Conservation (phyloP, 805 yeast species). For the Cyberlindnera nakhonratchasimensis region DNA sequence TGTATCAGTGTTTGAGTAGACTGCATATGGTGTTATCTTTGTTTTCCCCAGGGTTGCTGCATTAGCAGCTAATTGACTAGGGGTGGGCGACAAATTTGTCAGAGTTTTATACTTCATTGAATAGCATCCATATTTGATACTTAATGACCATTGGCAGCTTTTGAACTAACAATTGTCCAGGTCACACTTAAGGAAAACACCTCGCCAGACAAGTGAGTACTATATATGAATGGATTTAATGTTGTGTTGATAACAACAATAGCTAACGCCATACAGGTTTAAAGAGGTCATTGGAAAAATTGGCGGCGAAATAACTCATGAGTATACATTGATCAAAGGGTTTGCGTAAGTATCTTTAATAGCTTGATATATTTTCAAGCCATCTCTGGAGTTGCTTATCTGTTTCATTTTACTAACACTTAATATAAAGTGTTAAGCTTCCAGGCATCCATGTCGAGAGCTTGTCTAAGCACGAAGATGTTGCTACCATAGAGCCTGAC, state of each 20-base stretch:
- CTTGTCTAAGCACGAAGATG: constrained; percentile 47
- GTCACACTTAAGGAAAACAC: constrained; percentile 39
- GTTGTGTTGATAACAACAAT: background rate
- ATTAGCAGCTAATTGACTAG: too few species aligned
- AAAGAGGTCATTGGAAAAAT: constrained; percentile 46
- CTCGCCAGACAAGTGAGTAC: constrained; percentile 30
- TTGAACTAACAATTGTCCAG: constrained; percentile 20
- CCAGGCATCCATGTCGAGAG: constrained; percentile 48
- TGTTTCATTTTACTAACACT: background rate
- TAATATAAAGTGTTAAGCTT: constrained; percentile 37
- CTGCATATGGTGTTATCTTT: background rate
- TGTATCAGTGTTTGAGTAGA: too few species aligned
- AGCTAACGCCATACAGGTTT: constrained; percentile 34
- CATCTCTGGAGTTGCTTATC: background rate
- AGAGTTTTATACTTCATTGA: too few species aligned
- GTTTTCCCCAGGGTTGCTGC: background rate
- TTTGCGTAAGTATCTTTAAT: constrained; percentile 33
- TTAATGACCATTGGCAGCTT: too few species aligned
- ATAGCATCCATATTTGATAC: background rate
- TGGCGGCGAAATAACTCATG: constrained; percentile 62
- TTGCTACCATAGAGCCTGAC: constrained; percentile 64
- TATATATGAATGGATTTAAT: background rate
- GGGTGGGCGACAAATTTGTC: background rate
- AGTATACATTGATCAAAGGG: constrained; percentile 64
- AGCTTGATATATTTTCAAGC: background rate